Conservation (phyloP, 2,329 filamentous ascomycete species). For the Paracamarosporium sp. region DNA sequence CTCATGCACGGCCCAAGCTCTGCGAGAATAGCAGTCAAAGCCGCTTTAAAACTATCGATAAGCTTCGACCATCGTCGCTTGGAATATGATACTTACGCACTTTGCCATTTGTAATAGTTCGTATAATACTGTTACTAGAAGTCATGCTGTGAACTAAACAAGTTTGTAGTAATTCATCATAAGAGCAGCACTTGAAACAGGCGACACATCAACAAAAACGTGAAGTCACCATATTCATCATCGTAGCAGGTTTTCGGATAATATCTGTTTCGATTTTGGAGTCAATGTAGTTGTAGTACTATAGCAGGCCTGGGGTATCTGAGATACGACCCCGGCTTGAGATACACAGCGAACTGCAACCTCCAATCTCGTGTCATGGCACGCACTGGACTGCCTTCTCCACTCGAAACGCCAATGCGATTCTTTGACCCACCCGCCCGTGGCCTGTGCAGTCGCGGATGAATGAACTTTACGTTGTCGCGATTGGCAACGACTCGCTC, state of each 20-base stretch:
- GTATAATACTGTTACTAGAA: no score
- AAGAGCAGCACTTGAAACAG: no score
- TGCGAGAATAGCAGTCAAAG: neutral
- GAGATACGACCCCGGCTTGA: neutral
- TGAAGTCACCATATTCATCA: no score
- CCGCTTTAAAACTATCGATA: neutral
- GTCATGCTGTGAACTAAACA: no score
- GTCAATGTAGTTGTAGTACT: neutral
- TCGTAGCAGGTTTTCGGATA: no score
- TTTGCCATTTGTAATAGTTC: no score
- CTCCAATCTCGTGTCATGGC: neutral
- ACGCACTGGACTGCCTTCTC: slow-evolving; percentile 15
- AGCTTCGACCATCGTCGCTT: neutral
- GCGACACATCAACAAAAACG: no score
- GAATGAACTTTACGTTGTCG: neutral
- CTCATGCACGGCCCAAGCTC: neutral
- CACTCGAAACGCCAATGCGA: slow-evolving; percentile 21
- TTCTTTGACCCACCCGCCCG: slow-evolving; percentile 16
- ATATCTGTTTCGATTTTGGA: neutral
- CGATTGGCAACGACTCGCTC: slow-evolving; percentile 1
- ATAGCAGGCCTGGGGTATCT: slow-evolving; percentile 8
- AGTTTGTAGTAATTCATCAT: no score
- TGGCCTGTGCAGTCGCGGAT: slow-evolving; percentile 17
- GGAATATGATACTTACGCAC: no score
- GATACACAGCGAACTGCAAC: slow-evolving; percentile 16